These are phyloP conservation scores for Prunus campanulata DNA, from an alignment of 306 rosid genomes.

Conservation along the genomic window DNA sequence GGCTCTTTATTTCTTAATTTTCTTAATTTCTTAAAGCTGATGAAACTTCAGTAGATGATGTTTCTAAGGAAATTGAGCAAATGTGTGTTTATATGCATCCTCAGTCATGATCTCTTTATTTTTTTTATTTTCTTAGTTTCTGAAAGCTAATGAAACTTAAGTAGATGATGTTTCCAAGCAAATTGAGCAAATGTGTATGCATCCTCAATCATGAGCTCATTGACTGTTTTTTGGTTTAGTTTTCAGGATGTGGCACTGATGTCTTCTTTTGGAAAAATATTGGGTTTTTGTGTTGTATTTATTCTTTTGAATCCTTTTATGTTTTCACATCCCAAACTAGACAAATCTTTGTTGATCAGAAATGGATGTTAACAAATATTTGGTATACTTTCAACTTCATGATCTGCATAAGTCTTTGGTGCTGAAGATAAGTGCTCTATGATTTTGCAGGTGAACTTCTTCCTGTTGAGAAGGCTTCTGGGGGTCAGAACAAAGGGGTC, in stretches of 20 bases:
- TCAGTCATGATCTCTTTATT: too few relatives aligned
- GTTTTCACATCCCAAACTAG: too few relatives aligned
- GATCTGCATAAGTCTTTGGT: neutral
- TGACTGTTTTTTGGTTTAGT: too few relatives aligned
- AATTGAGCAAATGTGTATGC: too few relatives aligned
- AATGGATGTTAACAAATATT: neutral
- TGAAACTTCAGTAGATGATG: neutral
- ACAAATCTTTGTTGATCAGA: neutral
- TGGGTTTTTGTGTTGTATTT: neutral
- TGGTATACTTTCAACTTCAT: neutral
- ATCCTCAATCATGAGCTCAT: too few relatives aligned
- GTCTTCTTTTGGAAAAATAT: too few relatives aligned
- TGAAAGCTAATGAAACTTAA: too few relatives aligned
- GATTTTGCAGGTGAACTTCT: constrained; percentile 74
- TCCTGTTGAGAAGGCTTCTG: constrained; percentile 73
- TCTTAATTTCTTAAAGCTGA: neutral
- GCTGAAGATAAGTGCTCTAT: constrained; percentile 1
- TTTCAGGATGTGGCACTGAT: too few relatives aligned
- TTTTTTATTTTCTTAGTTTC: too few relatives aligned
- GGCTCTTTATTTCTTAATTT: neutral
- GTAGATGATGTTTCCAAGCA: too few relatives aligned
- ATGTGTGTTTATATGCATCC: too few relatives aligned
- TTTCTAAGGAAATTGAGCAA: neutral
- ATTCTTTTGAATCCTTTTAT: neutral
- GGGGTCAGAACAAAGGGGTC: constrained; percentile 82